Evolutionary conservation across 2,329 filamentous ascomycete species (phyloP), one percentile per base, ranked within the genome.

Genomic region (Purpureocillium takamizusanense): DNA sequence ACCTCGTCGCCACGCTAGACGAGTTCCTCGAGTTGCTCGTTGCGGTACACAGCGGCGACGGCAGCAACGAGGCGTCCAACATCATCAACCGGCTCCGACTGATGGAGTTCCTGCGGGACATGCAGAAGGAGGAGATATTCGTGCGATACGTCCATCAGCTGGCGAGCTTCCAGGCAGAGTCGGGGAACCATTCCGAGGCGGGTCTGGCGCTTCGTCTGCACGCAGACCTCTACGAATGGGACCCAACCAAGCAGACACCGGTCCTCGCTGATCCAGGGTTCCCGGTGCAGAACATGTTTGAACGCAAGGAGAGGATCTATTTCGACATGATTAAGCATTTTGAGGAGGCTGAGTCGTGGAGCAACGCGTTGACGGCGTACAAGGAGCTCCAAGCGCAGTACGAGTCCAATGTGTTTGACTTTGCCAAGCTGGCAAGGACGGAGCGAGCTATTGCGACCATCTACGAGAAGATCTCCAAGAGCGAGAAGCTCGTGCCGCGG

Each of bases 91-190:
- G 87, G 1, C 66, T 97, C 37, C 79, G 86, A 40, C 68, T 97
- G 18, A 95, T 97, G 89, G 87, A 95, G 50, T 97, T 95, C 62
- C 73, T 97, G 50, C 84, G 88, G 47, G 88, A 95, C 55, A 94
- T 95, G 83, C 86, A 94, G 49, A 94, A 94, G 54, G 88, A 95
- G 57, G 89, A 95, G 52, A 95, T 95, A 41, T 97, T 95, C 59
- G 84, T 95, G 46, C 83, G 88, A 47, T 95, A 97, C 52, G 89
- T 97, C 12, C 90, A 97, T 55, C 88, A 95, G 59, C 72, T 97
- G 15, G 86, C 88, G 3, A 68, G 78, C 30, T 68, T 92, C 11
- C 90, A 97, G 57, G 73, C 76, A 8, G 76, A 81, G 31, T 75
- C 83, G 4, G 73, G 83, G 41, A 92, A 95, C 51, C 78, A 81